Evolutionary conservation across 2,329 filamentous ascomycete species (phyloP), one percentile per base, ranked within the genome.

Genomic region (Pestalotiopsis sp.): DNA sequence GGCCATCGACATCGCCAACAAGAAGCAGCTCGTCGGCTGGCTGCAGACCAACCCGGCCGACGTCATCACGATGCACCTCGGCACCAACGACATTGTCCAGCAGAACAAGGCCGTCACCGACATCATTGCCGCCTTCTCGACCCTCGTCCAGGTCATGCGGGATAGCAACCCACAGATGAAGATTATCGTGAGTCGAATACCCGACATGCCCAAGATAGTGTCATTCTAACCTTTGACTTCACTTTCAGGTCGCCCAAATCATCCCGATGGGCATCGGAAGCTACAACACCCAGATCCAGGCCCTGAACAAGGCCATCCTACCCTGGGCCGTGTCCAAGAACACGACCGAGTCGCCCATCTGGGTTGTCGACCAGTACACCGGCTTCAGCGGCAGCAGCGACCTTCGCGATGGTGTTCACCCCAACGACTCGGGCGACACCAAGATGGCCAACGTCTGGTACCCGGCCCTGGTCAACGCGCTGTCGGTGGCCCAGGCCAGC

Each of bases 31-130:
- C 23, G 80, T 80, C 57, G 81, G 80, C 27, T 84, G 81, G 81
- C 75, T 84, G 59, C 72, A 80, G 74, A 72, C 45, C 14, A 84
- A 82, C 69, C 80, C 80, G 0, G 81, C 82, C 2, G 81, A 84
- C 70, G 79, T 84, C 31, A 79, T 84, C 67, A 83, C 80, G 11
- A 83, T 84, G 81, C 81, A 84, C 71, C 70, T 84, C 2, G 81
- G 82, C 20, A 84, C 82, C 57, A 83, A 84, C 70, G 81, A 83
- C 64, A 80, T 79, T 68, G 80, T 81, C 64, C 79, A 81, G 74
- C 77, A 81, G 72, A 80, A 77, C 70, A 81, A 80, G 75, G 72
- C 75, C 3, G 72, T 75, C 0, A 68, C 70, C 39, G 77, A 82
- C 52, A 82, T 83, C 66, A 78, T 83, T 27, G 74, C 77, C 12